Evolutionary conservation across 768 basidiomycete genomes (phyloP).

Genomic region (Tephrocybe sp.): DNA sequence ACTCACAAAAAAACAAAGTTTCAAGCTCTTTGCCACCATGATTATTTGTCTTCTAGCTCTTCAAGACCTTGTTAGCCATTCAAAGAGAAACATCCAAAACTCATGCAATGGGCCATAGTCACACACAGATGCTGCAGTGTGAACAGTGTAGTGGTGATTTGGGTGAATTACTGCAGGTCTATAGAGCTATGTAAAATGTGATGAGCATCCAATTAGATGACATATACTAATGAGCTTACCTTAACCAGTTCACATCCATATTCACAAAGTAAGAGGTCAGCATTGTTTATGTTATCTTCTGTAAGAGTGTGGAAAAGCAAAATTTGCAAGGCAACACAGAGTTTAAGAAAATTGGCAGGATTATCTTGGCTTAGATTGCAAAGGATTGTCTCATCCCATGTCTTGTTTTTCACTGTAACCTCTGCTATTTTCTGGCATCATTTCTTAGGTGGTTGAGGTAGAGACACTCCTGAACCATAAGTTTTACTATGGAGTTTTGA

Average conservation of each 20-base stretch:
- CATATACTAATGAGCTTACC: not conserved
- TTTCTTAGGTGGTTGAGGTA: not conserved
- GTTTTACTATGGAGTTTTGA: not conserved
- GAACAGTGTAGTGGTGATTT: constrained; percentile 37
- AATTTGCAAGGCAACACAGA: not conserved
- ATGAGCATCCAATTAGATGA: not conserved
- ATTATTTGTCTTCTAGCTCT: constrained; percentile 33
- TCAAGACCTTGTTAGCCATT: constrained; percentile 36
- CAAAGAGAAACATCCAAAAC: constrained; percentile 39
- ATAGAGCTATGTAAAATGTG: constrained; percentile 28
- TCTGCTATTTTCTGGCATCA: not conserved
- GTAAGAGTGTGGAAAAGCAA: not conserved
- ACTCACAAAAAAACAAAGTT: constrained; percentile 24
- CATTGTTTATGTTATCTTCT: not conserved
- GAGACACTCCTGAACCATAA: not conserved
- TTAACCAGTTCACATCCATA: not conserved
- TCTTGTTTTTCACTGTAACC: not conserved
- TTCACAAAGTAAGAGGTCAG: not conserved
- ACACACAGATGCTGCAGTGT: constrained; percentile 22
- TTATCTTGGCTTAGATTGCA: not conserved
- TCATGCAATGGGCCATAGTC: constrained; percentile 35
- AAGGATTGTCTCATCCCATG: not conserved
- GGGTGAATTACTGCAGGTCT: constrained; percentile 28
- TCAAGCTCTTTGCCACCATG: constrained; percentile 31
- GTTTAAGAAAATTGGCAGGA: not conserved